Evolutionary conservation across 305 asterid species (phyloP).

Genomic region (Fraxinus platypoda): DNA sequence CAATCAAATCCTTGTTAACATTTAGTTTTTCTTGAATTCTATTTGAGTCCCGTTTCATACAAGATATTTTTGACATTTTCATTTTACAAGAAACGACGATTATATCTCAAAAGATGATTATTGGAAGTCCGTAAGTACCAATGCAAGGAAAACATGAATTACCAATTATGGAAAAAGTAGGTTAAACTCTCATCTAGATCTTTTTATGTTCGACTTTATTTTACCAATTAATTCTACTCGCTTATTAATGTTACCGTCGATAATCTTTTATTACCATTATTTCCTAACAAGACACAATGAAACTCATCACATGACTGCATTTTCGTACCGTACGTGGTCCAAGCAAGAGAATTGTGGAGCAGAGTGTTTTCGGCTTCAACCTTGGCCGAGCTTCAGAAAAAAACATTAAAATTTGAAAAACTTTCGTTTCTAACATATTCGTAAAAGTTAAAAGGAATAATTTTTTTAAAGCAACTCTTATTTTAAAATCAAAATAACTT

Average conservation of each 20-base stretch:
- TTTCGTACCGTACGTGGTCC: neutral
- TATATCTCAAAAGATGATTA: neutral
- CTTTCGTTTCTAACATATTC: neutral
- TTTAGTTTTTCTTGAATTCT: neutral
- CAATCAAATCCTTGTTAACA: neutral
- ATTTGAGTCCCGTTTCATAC: neutral
- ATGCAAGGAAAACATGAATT: neutral
- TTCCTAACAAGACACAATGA: neutral
- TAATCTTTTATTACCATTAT: neutral
- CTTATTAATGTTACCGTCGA: neutral
- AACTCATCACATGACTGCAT: neutral
- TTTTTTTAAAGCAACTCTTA: neutral
- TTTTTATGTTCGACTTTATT: neutral
- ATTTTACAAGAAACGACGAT: neutral
- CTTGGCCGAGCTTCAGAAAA: neutral
- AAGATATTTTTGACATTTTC: neutral
- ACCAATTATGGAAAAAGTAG: neutral
- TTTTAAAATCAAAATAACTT: neutral
- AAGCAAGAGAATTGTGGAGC: neutral
- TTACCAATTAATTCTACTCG: neutral
- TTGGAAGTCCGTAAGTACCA: neutral
- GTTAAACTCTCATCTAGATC: neutral
- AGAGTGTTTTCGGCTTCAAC: neutral
- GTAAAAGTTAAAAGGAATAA: neutral
- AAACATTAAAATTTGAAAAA: no score